Base-by-base conservation (phyloP, 164 flowering plant species). In the Vitis cinerea region DNA sequence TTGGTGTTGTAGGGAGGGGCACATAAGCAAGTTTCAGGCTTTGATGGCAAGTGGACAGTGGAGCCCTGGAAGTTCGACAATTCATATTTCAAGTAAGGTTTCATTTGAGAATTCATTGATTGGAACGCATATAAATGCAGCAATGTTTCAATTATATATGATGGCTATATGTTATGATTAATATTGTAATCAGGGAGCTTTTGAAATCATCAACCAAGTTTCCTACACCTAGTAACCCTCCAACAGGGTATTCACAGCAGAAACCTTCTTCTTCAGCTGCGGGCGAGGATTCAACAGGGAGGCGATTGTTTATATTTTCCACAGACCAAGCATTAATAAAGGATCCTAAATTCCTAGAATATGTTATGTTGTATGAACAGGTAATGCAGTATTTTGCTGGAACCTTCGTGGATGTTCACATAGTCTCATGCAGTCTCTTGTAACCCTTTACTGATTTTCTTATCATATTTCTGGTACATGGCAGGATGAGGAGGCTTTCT, bases 11-110 rank as follows among this genome's bases (percentile, higher is more conserved):
- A 95, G 99, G 98, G 98, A 74, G 83, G 83, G 74, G 97, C 93
- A 72, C 98, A 91, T 77, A 72, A 71, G 44, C 97, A 95, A 47
- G 84, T 98, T 70, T 93, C 99, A 48, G 94, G 93, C 47, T 91
- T 90, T 83, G 94, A 88, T 2, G 97, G 99, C n/a, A 80, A 94
- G 5, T 95, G 98, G 98, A 95, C 99, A 31, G 71, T 72, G 66
- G 90, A 95, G 37, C 97, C 97, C 61, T 68, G 86, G 66, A 88
- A 88, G 74, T 95, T 95, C 78, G 97, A 95, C 56, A 93, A 95
- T 76, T 88, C 96, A 10, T 95, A 91, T 68, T 95, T 91, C 64
- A 69, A 74, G 99, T 95, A 82, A 85, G 91, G 67, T 31, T 52
- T n/a, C 49, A 16, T 50, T 13, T 64, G 4, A 64, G 44, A 63